Base-by-base conservation (phyloP, 1,139 yeast genomes). In the Eremothecium sinecaudum region DNA sequence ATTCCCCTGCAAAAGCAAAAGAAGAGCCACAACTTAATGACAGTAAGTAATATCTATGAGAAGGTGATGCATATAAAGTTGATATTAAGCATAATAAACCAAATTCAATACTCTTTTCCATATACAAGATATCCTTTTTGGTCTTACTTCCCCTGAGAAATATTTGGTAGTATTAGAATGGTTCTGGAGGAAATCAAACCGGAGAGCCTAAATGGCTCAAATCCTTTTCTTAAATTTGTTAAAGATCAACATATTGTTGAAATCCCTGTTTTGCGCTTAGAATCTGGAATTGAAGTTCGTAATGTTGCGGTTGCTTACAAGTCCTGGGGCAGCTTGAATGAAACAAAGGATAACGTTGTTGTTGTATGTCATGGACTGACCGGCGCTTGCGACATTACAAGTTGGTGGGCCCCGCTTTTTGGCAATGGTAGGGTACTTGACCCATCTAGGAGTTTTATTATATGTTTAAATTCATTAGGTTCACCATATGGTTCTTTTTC, bases 341-440 rank as follows among this genome's bases (percentile, higher is more conserved):
- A 63, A 7, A 63, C 60, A 4, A 73, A 69, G 6, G 77, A 78
- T 47, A 90, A 90, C 53, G 87, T 78, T 39, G 63, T 90, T 63
- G 75, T 90, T 20, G 81, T 90, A 13, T 83, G 95, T 49, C 98
- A 90, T 63, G 98, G 98, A 0, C 66, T 90, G 40, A 86, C 97
- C 0, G 98, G 98, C 0, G 83, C 95, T 0, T 73, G 95, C 0
- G 98, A 90, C 54, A 95, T 87, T 13, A 73, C 80, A 31, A 98
- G 90, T 53, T 90, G 98, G 98, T 83, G 98, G 98, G 97, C 97
- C 0, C 97, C 98, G 0, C 62, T 90, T 21, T 63, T 90, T 30
- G 98, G 98, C 0, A 73, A 78, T 4, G 81, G 75, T 16, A 71
- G 79, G 46, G 93, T 97, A 1, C 86, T 90, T 59, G 98, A 90